phyloP scores from a whole-genome alignment of 2,329 filamentous ascomycete species.

The Aspergillus udagawae region DNA sequence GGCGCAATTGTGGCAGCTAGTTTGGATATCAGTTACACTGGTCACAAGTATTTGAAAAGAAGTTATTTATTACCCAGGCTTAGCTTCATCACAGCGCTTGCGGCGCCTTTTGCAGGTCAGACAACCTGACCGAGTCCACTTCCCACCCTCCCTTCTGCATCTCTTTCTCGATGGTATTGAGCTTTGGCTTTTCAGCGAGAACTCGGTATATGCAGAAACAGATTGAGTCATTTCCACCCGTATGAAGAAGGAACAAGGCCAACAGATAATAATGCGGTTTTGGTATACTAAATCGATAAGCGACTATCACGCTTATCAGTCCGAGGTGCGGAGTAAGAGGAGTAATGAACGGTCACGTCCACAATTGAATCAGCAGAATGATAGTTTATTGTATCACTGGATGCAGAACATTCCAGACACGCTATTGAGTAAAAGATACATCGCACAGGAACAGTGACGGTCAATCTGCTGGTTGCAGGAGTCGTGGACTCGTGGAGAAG shows the following conservation, averaged over 20 bases:
- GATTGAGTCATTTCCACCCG: neutral
- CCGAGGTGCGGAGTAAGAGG: neutral
- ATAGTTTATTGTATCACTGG: neutral
- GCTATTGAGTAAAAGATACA: neutral
- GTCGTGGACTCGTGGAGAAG: no score
- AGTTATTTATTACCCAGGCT: slow-evolving; percentile 26
- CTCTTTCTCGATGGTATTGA: slow-evolving; percentile 14
- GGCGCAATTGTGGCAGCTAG: slow-evolving; percentile 29
- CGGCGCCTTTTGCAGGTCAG: slow-evolving; percentile 37
- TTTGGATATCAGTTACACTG: slow-evolving; percentile 7
- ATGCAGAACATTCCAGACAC: neutral
- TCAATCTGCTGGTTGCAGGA: neutral
- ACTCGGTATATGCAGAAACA: neutral
- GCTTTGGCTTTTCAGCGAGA: neutral
- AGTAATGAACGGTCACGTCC: neutral
- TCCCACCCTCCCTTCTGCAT: slow-evolving; percentile 23
- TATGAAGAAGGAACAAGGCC: neutral
- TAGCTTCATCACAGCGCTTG: slow-evolving; percentile 37
- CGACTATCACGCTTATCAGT: neutral
- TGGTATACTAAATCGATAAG: neutral
- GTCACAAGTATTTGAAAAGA: neutral
- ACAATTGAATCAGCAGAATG: neutral
- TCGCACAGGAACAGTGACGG: neutral
- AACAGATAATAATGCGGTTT: neutral
- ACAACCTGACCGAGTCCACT: slow-evolving; percentile 38